phyloP scores from a whole-genome alignment of 352 stramenopile species.

The Globisporangium abappressorium region DNA sequence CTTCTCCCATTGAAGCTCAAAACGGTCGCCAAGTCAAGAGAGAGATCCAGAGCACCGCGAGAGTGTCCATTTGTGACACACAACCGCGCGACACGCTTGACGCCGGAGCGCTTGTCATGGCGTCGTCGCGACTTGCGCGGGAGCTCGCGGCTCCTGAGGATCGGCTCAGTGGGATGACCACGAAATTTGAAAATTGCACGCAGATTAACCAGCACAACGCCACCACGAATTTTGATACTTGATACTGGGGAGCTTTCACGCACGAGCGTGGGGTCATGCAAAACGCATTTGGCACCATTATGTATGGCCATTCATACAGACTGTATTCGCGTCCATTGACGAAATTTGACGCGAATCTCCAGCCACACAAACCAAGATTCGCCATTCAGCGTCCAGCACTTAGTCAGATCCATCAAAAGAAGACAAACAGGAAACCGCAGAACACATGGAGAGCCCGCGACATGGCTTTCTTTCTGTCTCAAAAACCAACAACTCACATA shows the following conservation, averaged over 20 bases:
- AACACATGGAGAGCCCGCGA: too few species aligned
- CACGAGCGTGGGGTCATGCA: neutral
- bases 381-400: too few species aligned
- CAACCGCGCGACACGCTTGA: slow-evolving; percentile 1
- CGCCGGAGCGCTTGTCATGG: neutral
- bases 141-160: slow-evolving; percentile 3
- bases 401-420: too few species aligned
- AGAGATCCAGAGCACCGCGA: neutral
- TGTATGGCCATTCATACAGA: too few species aligned
- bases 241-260: too few species aligned
- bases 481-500: too few species aligned
- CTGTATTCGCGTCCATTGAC: too few species aligned
- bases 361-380: too few species aligned
- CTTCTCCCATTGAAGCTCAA: neutral
- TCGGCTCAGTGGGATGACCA: neutral
- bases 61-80: slow-evolving; percentile 3
- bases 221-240: neutral
- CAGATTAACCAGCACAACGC: neutral
- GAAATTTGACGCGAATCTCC: too few species aligned
- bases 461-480: too few species aligned
- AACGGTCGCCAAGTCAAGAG: neutral
- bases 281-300: neutral
- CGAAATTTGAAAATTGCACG: neutral
- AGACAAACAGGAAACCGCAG: too few species aligned
- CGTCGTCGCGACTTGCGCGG: neutral